Evolutionary conservation across 495 filamentous ascomycete genomes (phyloP), one percentile per base, ranked within the genome.

Genomic region (Hypoxylon cercidicola): DNA sequence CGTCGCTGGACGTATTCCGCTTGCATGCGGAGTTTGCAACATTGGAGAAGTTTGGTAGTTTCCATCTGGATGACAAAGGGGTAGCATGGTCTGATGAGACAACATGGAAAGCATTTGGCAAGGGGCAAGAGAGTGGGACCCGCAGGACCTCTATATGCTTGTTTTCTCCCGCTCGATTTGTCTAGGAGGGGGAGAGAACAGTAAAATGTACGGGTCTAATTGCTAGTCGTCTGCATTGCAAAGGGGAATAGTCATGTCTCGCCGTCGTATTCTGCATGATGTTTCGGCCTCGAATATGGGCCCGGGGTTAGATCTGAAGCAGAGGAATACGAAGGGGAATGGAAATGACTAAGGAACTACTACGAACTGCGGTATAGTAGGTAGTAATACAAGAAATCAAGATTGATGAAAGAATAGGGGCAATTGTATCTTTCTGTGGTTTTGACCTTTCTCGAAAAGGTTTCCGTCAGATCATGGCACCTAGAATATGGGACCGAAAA

Each of bases 1-100:
- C 64, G 58, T 68, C 64, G 59, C 64, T 55, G 51, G 64, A 57
- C 59, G 64, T 32, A 37, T 40, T 47, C 54, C 40, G 57, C 60
- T 49, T 62, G 23, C 64, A 53, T 39, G 13, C 15, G 48, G 7
- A 47, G 30, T 52, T 61, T 58, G 54, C 50, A 65, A 65, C 55
- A 47, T 55, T 58, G 47, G 58, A 58, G 48, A 58, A 54, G 54
- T 49, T 57, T 32, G 52, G 46, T 47, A 40, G 60, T 66, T 55
- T 62, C 48, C 44, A n/a, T 23, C 34, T 13, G 50, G 45, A 45
- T 15, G 39, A 16, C 12, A 16, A 39, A 25, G 47, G 46, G 43
- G 25, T 28, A 28, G 25, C 25, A 28, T 28, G 25, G 25, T 28
- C 25, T 28, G 25, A 28, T 28, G 25, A 28, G 3, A 28, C 25